Conservation (phyloP, 331 rosid genomes). For the Telfairia occidentalis region DNA sequence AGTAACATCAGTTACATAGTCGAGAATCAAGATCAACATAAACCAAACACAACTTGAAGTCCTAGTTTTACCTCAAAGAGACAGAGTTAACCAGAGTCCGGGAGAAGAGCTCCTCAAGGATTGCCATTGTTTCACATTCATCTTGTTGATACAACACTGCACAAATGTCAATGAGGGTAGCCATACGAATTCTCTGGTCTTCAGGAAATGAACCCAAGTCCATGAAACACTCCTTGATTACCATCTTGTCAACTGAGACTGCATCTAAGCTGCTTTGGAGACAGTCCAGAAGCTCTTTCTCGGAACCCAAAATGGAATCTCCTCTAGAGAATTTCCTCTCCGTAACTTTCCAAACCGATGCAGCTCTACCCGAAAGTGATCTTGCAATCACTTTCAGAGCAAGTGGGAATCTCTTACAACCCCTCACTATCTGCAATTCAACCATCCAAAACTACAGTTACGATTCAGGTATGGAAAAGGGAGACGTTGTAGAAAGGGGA, state of each 20-base stretch:
- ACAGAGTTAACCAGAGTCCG: conserved; percentile 36
- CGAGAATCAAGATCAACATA: background rate
- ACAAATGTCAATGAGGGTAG: conserved; percentile 54
- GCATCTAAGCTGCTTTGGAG: conserved; percentile 40
- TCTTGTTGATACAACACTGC: conserved; percentile 23
- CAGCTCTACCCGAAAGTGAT: conserved; percentile 21
- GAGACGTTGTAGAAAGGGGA: background rate
- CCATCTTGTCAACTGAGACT: conserved; percentile 15
- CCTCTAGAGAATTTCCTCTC: conserved; percentile 23
- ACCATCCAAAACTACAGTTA: background rate
- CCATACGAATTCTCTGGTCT: conserved; percentile 38
- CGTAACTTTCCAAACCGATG: conserved; percentile 21
- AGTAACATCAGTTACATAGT: background rate
- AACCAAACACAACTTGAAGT: background rate
- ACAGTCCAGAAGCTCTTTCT: conserved; percentile 17
- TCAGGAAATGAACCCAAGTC: conserved; percentile 58
- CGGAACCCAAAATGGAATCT: conserved; percentile 24
- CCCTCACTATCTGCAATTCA: conserved; percentile 14
- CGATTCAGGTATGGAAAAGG: background rate
- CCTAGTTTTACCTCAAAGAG: conserved; percentile 28
- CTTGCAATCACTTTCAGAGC: conserved; percentile 40
- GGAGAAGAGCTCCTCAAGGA: conserved; percentile 20
- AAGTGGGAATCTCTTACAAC: conserved; percentile 30
- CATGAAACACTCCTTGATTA: conserved; percentile 42
- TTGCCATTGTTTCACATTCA: conserved; percentile 28